A percentile compares a stretch with the other conserved stretches of the same genome.
These are phyloP conservation scores for Pueraria montana DNA, from an alignment of 306 rosid species.

Conservation along the genomic window DNA sequence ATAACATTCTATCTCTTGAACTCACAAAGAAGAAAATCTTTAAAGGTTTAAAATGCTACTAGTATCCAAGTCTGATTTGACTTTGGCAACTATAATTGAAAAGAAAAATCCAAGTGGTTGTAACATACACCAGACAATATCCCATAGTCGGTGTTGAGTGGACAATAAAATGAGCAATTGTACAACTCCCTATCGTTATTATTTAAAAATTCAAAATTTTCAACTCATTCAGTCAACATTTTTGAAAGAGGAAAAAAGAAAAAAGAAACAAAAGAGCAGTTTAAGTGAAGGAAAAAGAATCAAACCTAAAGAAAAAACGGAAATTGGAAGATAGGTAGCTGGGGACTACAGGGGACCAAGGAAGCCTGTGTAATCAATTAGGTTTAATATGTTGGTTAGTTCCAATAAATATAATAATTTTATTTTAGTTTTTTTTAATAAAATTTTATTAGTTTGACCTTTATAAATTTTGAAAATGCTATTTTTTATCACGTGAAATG, in stretches of 20 bases:
- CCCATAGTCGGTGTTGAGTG: slow-evolving; percentile 22
- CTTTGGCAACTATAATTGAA: not conserved
- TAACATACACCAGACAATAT: not conserved
- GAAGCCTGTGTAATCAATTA: not conserved
- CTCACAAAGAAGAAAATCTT: not conserved
- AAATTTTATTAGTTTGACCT: not conserved
- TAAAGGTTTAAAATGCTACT: not conserved
- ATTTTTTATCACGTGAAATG: not conserved
- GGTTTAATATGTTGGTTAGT: not conserved
- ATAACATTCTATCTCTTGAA: not conserved
- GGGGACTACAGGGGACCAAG: not conserved
- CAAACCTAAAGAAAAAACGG: not conserved
- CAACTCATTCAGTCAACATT: not conserved
- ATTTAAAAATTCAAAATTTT: slow-evolving; percentile 1
- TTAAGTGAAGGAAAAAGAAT: slow-evolving; percentile 21
- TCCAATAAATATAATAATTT: not conserved
- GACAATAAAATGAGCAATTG: not conserved
- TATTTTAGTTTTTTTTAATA: not conserved
- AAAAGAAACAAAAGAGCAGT: not conserved
- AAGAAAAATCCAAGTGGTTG: not conserved
- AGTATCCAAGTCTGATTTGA: slow-evolving; percentile 28
- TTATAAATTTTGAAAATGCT: not conserved
- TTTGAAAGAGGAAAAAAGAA: not conserved
- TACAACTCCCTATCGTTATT: not conserved
- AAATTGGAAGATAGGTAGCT: not conserved